Conservation (phyloP, 2,329 filamentous ascomycete genomes). For the Fusarium euwallaceae region DNA sequence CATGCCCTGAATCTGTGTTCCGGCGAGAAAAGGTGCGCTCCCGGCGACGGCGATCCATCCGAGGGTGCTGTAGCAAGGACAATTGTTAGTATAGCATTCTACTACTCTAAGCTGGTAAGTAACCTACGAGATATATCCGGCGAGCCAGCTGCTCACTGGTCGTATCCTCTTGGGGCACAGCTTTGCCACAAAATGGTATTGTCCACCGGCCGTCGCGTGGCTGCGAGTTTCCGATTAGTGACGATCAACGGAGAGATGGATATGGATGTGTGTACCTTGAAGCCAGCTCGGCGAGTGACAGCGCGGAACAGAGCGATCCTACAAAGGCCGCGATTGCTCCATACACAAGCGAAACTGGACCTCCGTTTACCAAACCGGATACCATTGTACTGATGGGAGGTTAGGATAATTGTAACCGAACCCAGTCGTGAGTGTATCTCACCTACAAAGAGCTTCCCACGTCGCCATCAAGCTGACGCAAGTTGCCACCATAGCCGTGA, state of each 20-base stretch:
- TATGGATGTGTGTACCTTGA: background rate
- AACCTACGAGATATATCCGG: conserved; percentile 7
- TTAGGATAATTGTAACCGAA: background rate
- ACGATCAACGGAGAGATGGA: background rate
- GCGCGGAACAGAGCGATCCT: background rate
- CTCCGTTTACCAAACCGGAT: background rate
- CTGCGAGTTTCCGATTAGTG: background rate
- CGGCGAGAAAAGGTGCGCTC: conserved; percentile 13
- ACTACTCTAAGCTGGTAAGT: background rate
- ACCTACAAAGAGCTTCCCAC: conserved; percentile 36
- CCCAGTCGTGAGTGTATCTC: background rate
- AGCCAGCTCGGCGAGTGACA: conserved; percentile 9
- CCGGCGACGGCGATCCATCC: conserved; percentile 19
- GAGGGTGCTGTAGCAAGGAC: background rate
- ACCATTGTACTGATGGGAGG: background rate
- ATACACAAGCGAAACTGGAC: background rate
- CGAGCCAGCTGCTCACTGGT: background rate
- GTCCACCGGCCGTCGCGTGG: conserved; percentile 12
- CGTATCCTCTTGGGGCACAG: background rate
- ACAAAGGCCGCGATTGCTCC: background rate
- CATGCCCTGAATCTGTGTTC: conserved; percentile 16
- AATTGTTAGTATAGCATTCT: background rate
- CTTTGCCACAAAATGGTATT: conserved; percentile 21
- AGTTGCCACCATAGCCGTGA: background rate
- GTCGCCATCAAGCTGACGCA: background rate